Base-by-base conservation (phyloP, 441 rosid species). In the Syzygium malaccense region DNA sequence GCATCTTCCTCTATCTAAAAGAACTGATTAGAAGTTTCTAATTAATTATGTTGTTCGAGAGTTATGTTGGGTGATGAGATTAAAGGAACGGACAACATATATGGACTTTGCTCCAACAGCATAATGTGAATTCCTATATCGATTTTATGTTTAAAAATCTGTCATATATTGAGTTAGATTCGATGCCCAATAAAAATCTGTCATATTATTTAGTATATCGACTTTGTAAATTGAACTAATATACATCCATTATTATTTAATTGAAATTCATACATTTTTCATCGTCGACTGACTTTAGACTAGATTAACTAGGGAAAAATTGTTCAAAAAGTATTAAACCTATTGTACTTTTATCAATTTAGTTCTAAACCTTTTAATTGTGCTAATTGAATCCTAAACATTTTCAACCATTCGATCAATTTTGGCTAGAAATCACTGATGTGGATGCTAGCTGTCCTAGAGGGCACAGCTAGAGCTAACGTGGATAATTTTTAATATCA, bases 401-500 rank as follows among this genome's bases (percentile, higher is more conserved):
- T 45, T 45, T 45, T 45, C 48, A 45, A 45, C 8, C 48, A 45
- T 45, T 45, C 2, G 48, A 1, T 45, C 8, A 45, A 45, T 45
- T 45, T 45, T 45, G 48, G 9, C 9, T 45, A 45, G 8, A 45
- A 45, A 45, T 45, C 48, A 45, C 8, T 45, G 8, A 45, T 45
- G 48, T 45, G 48, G 48, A 45, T 45, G 2, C 48, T 45, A 45
- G 8, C 8, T 7, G 9, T 45, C 48, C 8, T 45, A 45, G 2
- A 2, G 7, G 48, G 1, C 2, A 45, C 9, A 1, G 8, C 2
- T 2, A 45, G 9, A 45, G 2, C 2, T 45, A 8, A 45, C 48
- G 8, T 45, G 8, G 9, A 45, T 45, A 41, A 41, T 45, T 45
- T 45, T 45, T 45, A 45, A 45, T 45, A 45, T 45, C 48, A 45